Evolutionary conservation across 768 basidiomycete species (phyloP), one percentile per base, ranked within the genome.

Genomic region (Lentinula boryana): DNA sequence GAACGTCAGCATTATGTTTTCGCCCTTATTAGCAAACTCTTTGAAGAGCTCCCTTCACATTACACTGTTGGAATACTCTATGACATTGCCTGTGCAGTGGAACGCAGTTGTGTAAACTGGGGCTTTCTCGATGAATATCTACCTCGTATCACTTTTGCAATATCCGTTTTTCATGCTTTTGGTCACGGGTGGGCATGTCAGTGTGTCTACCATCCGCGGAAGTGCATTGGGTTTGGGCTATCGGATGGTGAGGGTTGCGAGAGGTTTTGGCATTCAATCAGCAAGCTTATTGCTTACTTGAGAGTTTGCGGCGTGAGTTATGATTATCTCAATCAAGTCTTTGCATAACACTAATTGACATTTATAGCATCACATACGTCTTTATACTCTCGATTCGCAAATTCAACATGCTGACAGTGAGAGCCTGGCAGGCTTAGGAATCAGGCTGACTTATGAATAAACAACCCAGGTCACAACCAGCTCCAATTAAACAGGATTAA

Each of bases 161-260:
- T 71, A 0, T 70, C 72, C 0, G 69, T 75, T 0, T 74, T 78
- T 63, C 76, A 78, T 68, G 74, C 73, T 0, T 77, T 73, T 60
- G 72, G 75, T 1, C 77, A 78, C 56, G 69, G 73, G 43, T 76
- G 76, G 75, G 64, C 72, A 66, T 23, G 23, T 23, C 23, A 23
- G 23, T 23, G 23, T 23, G 23, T 23, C 23, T 23, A 23, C 23
- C 23, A 23, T 23, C 23, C 3, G 23, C 23, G 23, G 23, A 23
- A 23, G 23, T 23, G 23, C 23, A 2, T 23, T 23, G 23, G 23
- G 23, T 2, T 23, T 23, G 23, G 23, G 23, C 23, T 23, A 23
- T 23, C 23, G 23, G 23, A 23, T 23, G 23, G 23, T 23, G 23
- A 23, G 23, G 23, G 23, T 23, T 23, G 23, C 23, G 23, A 72